Conservation (phyloP, 345 rosid species). For the Trapa incisa region DNA sequence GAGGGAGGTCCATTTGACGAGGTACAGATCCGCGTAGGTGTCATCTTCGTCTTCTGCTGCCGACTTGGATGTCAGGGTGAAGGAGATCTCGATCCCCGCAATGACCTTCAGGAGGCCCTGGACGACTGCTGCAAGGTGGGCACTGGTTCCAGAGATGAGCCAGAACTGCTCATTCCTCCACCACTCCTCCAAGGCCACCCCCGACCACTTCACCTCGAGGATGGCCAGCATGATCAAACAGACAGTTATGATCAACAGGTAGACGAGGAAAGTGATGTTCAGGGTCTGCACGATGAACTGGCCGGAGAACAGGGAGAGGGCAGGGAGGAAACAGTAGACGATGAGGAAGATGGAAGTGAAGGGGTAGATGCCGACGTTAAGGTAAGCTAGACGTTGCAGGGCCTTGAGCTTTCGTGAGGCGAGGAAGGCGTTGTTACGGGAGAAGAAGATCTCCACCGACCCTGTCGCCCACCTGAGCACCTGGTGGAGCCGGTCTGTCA, state of each 20-base stretch:
- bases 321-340: too few relatives aligned
- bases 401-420: slow-evolving; percentile 48
- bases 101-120: slow-evolving; percentile 76
- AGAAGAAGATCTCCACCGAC: slow-evolving; percentile 90
- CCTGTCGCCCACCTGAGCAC: slow-evolving; percentile 97
- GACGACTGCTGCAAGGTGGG: slow-evolving; percentile 75
- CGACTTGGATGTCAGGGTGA: slow-evolving; percentile 74
- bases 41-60: slow-evolving; percentile 66
- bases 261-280: slow-evolving; percentile 35
- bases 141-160: slow-evolving; percentile 85
- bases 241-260: slow-evolving; percentile 50
- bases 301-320: too few relatives aligned
- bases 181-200: slow-evolving; percentile 78
- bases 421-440: slow-evolving; percentile 75
- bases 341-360: too few relatives aligned
- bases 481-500: slow-evolving; percentile 19
- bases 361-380: too few relatives aligned
- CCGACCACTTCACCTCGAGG: slow-evolving; percentile 83
- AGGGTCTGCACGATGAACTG: too few relatives aligned
- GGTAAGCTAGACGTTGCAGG: slow-evolving; percentile 49
- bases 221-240: slow-evolving; percentile 61
- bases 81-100: slow-evolving; percentile 14
- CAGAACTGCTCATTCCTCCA: slow-evolving; percentile 20
- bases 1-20: slow-evolving; percentile 13
- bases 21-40: slow-evolving; percentile 59